phyloP scores from a whole-genome alignment of 805 yeast species.

The Suhomyces sp. region DNA sequence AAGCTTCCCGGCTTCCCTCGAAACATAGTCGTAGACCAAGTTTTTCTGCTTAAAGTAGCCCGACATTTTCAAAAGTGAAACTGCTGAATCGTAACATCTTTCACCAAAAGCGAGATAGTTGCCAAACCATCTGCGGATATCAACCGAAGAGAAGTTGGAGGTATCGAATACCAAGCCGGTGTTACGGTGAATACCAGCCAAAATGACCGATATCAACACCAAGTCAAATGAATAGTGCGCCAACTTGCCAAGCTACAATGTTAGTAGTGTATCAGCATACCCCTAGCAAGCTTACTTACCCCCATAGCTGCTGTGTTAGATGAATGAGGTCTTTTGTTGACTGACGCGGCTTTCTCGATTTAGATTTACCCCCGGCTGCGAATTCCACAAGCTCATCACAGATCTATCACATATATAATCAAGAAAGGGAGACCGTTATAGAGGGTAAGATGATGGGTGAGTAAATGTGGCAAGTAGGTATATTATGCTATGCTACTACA shows the following conservation, averaged over 20 bases:
- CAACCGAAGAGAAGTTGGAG: constrained; percentile 45
- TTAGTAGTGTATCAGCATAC: constrained; percentile 1
- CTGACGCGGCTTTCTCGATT: not conserved
- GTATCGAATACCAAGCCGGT: constrained; percentile 70
- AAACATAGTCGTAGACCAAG: constrained; percentile 34
- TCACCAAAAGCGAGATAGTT: constrained; percentile 63
- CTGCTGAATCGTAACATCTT: constrained; percentile 48
- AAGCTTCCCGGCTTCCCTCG: constrained; percentile 27
- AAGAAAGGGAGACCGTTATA: not conserved
- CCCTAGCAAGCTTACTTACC: constrained; percentile 2
- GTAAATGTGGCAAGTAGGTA: too few species aligned
- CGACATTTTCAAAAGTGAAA: constrained; percentile 44
- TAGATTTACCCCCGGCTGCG: not conserved
- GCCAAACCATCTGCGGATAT: constrained; percentile 46
- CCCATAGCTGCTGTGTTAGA: constrained; percentile 3
- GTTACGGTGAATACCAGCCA: constrained; percentile 82
- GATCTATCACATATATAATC: not conserved
- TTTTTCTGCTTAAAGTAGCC: constrained; percentile 50
- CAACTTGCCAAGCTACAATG: constrained; percentile 53
- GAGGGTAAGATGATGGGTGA: too few species aligned
- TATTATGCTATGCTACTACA: too few species aligned
- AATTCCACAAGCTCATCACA: not conserved
- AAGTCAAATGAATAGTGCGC: constrained; percentile 76
- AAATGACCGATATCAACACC: constrained; percentile 70
- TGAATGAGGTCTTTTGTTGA: not conserved